Evolutionary conservation across 2,329 filamentous ascomycete genomes (phyloP), one percentile per base, ranked within the genome.

Genomic region (Blastomyces emzantsi): DNA sequence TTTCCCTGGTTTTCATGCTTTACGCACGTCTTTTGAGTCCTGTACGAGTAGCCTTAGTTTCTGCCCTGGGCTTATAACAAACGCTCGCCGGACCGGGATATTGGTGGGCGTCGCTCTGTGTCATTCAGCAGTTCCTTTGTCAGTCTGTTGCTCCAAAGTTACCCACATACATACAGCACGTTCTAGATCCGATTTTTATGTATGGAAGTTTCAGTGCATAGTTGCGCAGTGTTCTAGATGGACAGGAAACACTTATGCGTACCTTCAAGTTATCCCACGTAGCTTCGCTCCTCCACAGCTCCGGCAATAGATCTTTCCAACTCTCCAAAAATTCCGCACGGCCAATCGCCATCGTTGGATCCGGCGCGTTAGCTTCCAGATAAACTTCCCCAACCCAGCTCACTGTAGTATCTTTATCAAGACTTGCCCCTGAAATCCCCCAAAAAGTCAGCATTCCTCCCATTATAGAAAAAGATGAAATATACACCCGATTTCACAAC

Each of bases 281-380:
- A 25, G 71, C 75, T 36, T 77, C 71, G 15, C 64, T 64, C 62
- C 76, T 74, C 77, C 77, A 79, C 39, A 72, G 64, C 63, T 79
- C 78, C n/a, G 77, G 77, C 47, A 79, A 69, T 61, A 73, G 70
- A 64, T 79, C 76, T 64, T 74, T 77, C 78, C 78, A 79, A 13
- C 68, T 67, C 57, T 70, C 71, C 9, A 78, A 61, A 45, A 76
- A 78, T 9, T 76, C 71, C 45, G 65, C 72, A 43, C 71, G 69
- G 17, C 69, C 69, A 63, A 75, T 67, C 8, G 75, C 71, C 47
- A 71, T 69, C 43, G 65, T 66, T 8, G 67, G 58, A 36, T 66
- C 71, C 5, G 75, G 74, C 28, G 76, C 75, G 28, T 63, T 72
- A 19, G 75, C 72, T 64, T 77, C 76, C 17, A 79, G 70, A 65